Evolutionary conservation across 202 grass and related monocot species (phyloP).

Genomic region (Elaeis oleifera): DNA sequence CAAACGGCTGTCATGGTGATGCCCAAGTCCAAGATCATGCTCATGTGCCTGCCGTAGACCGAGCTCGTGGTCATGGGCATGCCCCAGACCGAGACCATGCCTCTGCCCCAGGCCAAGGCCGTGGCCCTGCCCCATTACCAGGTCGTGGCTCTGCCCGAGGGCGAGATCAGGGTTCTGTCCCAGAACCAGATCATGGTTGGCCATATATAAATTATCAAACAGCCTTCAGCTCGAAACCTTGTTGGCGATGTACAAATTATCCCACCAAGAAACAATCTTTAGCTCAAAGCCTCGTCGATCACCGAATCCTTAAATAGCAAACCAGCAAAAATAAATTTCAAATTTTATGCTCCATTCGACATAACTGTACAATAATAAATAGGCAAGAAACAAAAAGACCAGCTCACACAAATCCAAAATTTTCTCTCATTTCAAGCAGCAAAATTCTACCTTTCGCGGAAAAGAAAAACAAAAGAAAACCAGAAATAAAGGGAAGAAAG

Average conservation of each 20-base stretch:
- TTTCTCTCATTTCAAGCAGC: too few relatives aligned
- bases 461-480: background rate
- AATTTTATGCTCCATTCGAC: slow-evolving; percentile 5
- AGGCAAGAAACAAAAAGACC: slow-evolving; percentile 2
- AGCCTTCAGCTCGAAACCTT: slow-evolving; percentile 15
- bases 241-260: background rate
- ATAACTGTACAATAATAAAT: background rate
- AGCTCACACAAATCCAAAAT: slow-evolving; percentile 1
- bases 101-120: slow-evolving; percentile 52
- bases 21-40: slow-evolving; percentile 46
- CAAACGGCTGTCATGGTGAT: slow-evolving; percentile 49
- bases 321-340: background rate
- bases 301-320: background rate
- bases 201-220: slow-evolving; percentile 41
- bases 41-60: slow-evolving; percentile 6
- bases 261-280: background rate
- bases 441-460: background rate
- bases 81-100: slow-evolving; percentile 21
- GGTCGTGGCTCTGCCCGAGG: slow-evolving; percentile 44
- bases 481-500: slow-evolving; percentile 2
- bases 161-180: slow-evolving; percentile 44
- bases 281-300: too few relatives aligned
- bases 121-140: slow-evolving; percentile 52
- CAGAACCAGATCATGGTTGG: slow-evolving; percentile 69
- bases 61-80: slow-evolving; percentile 9